phyloP scores from a whole-genome alignment of 2,329 filamentous ascomycete species.

The Aaosphaeria pasadenensis region DNA sequence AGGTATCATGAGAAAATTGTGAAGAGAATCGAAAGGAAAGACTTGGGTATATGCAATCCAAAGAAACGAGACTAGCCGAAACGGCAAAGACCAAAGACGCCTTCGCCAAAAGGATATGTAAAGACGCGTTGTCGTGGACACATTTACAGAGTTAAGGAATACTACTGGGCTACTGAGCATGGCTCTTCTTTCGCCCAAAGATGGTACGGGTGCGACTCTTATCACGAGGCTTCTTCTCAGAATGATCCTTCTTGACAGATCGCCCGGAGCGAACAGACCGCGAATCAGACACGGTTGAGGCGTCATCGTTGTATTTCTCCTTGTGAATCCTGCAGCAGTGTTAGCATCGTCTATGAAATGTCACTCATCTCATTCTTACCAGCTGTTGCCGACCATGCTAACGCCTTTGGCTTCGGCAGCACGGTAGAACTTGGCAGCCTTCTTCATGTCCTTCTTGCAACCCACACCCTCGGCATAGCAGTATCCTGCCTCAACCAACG shows the following conservation, averaged over 20 bases:
- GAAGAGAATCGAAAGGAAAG: slow-evolving; percentile 3
- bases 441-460: slow-evolving; percentile 94
- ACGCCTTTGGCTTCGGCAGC: slow-evolving; percentile 89
- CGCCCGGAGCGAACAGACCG: slow-evolving; percentile 48
- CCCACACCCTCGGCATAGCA: slow-evolving; percentile 93
- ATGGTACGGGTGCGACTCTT: slow-evolving; percentile 74
- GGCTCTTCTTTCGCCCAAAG: slow-evolving; percentile 61
- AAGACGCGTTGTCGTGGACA: slow-evolving; percentile 28
- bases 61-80: slow-evolving; percentile 4
- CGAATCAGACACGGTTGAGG: slow-evolving; percentile 30
- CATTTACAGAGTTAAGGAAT: slow-evolving; percentile 19
- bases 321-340: slow-evolving; percentile 79
- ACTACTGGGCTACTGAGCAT: slow-evolving; percentile 9
- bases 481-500: slow-evolving; percentile 89
- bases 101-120: slow-evolving; percentile 23
- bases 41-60: slow-evolving; percentile 27
- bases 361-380: slow-evolving; percentile 58
- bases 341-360: slow-evolving; percentile 2
- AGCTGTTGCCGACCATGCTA: slow-evolving; percentile 97
- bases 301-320: slow-evolving; percentile 74
- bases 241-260: slow-evolving; percentile 38
- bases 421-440: slow-evolving; percentile 86
- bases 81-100: slow-evolving; percentile 25
- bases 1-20: slow-evolving; percentile 17
- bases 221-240: slow-evolving; percentile 64